These are phyloP conservation scores for Heterobasidion parviporum DNA, from an alignment of 1,284 basidiomycete species.

Conservation along the genomic window DNA sequence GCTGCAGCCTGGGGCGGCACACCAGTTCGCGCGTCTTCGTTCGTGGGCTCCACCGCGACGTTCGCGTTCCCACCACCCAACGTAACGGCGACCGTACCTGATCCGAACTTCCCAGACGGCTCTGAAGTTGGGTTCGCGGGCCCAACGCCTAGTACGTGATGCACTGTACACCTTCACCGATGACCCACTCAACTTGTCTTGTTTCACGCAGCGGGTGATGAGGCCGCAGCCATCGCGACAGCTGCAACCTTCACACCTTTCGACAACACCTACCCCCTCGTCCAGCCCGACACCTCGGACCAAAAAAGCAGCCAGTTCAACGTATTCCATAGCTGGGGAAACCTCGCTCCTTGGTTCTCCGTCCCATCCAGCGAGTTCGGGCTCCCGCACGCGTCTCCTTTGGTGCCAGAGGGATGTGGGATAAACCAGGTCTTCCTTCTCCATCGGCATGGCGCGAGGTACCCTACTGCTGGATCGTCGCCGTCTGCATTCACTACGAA, in stretches of 20 bases:
- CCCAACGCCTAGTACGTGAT: slow-evolving; percentile 19
- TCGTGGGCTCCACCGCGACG: slow-evolving; percentile 19
- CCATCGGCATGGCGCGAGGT: slow-evolving; percentile 48
- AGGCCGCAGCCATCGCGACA: slow-evolving; percentile 19
- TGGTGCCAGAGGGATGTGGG: slow-evolving; percentile 40
- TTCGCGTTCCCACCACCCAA: slow-evolving; percentile 20
- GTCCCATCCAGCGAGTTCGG: slow-evolving; percentile 41
- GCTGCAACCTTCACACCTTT: slow-evolving; percentile 16
- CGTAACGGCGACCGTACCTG: slow-evolving; percentile 15
- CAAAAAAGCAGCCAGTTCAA: slow-evolving; percentile 15
- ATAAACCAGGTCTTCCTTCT: slow-evolving; percentile 46
- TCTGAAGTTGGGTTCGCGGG: slow-evolving; percentile 21
- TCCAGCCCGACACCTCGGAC: slow-evolving; percentile 12
- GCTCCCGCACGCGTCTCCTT: slow-evolving; percentile 37
- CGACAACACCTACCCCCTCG: slow-evolving; percentile 16
- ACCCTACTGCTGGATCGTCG: slow-evolving; percentile 33
- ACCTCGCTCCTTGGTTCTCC: slow-evolving; percentile 51
- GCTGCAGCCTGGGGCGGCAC: not conserved
- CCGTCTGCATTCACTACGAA: slow-evolving; percentile 32
- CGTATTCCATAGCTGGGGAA: slow-evolving; percentile 36
- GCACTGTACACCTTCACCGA: not conserved
- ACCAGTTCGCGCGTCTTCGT: slow-evolving; percentile 11
- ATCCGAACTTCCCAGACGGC: slow-evolving; percentile 20
- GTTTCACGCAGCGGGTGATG: slow-evolving; percentile 13
- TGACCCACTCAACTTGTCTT: not conserved